Base-by-base conservation (phyloP, 2,329 filamentous ascomycete genomes). In the Acarospora socialis region DNA sequence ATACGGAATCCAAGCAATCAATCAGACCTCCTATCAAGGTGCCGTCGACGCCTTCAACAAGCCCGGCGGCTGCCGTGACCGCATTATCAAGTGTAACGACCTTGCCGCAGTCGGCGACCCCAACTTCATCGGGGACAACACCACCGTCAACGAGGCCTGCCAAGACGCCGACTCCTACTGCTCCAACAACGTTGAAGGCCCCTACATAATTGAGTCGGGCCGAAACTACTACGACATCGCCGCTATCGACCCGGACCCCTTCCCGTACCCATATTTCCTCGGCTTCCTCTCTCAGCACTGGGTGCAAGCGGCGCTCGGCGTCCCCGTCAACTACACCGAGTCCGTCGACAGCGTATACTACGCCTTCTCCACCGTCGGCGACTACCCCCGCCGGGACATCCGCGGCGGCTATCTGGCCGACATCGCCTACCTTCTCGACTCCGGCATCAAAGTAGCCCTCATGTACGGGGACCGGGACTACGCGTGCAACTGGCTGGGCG, bases 381-480 rank as follows among this genome's bases (percentile, higher is more conserved):
- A 70, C 43, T 63, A 65, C 37, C 50, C 57, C 1, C 56, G 63
- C 9, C 55, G 56, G 2, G 61, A 61, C 30, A 58, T 58, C 40
- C 56, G 41, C 12, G 55, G 52, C 10, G 55, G 55, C 2, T 54
- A 51, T 38, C 34, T 66, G 8, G 57, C 61, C 21, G 60, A 67
- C 34, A 43, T 70, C 0, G 60, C 52, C 1, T 67, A 65, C 36
- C 53, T 76, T 2, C 59, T 76, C 5, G 69, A 74, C 31, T 54
- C 57, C 10, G 68, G 67, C 6, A 58, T 73, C 32, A 68, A 69
- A 38, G 68, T 74, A 3, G 57, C 66, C 23, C 49, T 73, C 17
- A 55, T 70, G 22, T 71, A 73, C 42, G 70, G 70, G 2, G 70
- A 74, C 44, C 58, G 65, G 2, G 70, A 74, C 45, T 73, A 61